These are phyloP conservation scores for Nannochloropsis gaditana DNA, from an alignment of 108 stramenopile species.

Conservation along the genomic window DNA sequence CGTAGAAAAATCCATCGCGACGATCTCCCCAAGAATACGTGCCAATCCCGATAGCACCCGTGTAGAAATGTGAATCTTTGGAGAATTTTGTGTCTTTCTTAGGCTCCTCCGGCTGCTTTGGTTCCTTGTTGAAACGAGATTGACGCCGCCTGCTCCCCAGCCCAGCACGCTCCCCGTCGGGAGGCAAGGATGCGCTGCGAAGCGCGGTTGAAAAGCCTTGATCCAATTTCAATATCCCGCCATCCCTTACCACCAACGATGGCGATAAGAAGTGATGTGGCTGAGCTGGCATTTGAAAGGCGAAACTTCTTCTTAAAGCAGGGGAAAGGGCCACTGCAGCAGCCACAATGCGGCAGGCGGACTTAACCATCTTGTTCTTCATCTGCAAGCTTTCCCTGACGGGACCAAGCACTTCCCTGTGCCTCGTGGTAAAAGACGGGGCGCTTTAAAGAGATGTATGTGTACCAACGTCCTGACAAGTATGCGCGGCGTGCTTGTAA, in stretches of 20 bases:
- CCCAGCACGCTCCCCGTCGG: neutral
- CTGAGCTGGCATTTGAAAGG: neutral
- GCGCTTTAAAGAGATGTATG: no score
- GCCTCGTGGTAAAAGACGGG: no score
- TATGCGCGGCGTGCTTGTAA: no score
- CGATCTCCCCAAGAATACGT: neutral
- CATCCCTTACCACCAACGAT: neutral
- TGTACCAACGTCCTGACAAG: no score
- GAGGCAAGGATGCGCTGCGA: neutral
- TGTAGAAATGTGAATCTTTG: neutral
- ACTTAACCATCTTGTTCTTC: neutral
- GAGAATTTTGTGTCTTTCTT: neutral
- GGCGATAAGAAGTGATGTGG: neutral
- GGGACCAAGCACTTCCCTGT: no score
- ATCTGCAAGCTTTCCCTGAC: no score
- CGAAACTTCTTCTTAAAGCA: neutral
- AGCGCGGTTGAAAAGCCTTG: neutral
- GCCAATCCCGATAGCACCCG: conserved; percentile 3
- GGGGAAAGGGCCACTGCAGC: neutral
- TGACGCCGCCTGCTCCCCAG: neutral
- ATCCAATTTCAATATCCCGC: neutral
- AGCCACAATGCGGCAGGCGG: neutral
- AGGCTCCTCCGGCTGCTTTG: conserved; percentile 8
- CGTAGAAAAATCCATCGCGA: conserved; percentile 4
- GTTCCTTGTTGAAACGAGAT: neutral